Evolutionary conservation across 1,284 basidiomycete species (phyloP), one percentile per base, ranked within the genome.

Genomic region (Laetiporus sulphureus): DNA sequence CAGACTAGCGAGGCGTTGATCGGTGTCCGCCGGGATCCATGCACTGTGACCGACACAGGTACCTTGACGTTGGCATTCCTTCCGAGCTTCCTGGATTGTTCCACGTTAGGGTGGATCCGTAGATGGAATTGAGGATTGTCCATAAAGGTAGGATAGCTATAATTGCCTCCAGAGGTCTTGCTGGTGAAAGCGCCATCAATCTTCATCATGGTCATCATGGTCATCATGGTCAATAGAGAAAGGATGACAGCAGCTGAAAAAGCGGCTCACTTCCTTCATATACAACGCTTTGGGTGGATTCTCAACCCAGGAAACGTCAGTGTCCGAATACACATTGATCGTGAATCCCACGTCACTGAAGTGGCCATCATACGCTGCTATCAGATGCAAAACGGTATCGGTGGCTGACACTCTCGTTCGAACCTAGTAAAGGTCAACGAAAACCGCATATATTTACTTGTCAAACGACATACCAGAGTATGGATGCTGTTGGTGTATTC

Each of bases 41-140:
- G 73, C 23, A 83, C 59, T 2, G 67, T 66, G 6, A 91, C 45
- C 10, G 71, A 66, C 11, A 83, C 55, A 5, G 62, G 59, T 0
- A 71, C 65, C 51, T 74, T 77, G 34, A 56, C 23, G 18, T 50
- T 42, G 3, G 19, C 45, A 10, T 45, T 49, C n/a, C 2, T 16
- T 23, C 3, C 18, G 15, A 12, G 6, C 16, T 13, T 25, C 18
- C 4, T 30, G n/a, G 8, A 6, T 8, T 12, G 27, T 24, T 15
- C 11, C 32, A 47, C 18, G 7, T 12, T 25, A 0, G 73, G 62
- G 41, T 69, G 63, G 11, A 94, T 64, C 2, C 61, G 68, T 3
- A 97, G 64, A 36, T 72, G 69, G 60, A 88, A 97, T 58, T 97
- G 92, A 0, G 94, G 94, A 57, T 98, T 98, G 44, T 77, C 64